Base-by-base conservation (phyloP, 2,329 filamentous ascomycete genomes). In the Ceratocystis diversiconidia region DNA sequence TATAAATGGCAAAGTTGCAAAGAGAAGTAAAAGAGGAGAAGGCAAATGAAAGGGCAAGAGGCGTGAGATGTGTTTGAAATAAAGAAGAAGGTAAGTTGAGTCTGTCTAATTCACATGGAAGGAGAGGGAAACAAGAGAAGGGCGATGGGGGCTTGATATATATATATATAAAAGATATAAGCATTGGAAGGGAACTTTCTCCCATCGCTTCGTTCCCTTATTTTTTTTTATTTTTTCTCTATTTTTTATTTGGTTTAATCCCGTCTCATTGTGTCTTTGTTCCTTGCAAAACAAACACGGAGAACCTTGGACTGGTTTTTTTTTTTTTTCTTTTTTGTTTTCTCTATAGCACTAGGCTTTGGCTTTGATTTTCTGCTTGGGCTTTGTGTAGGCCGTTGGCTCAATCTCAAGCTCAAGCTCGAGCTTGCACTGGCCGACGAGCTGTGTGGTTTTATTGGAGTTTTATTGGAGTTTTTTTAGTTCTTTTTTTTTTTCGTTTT, bases 131-230 rank as follows among this genome's bases (percentile, higher is more conserved):
- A 36, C 25, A n/a, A 46, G 28, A 19, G 25, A 22, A 57, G 30
- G 17, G 63, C 10, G 30, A 48, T 41, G 50, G 41, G 52, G 44
- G 50, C n/a, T 19, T 5, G 63, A 43, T 50, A 59, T 55, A 57
- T 64, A 64, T 64, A 64, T 64, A 50, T 52, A 52, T 19, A 52
- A 12, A 50, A 52, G 48, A 52, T 52, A 64, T 59, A 50, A 28
- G 28, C 30, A 59, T 44, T 28, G 15, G 28, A 28, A 57, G 52
- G 52, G 52, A 57, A 41, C 36, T 41, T 41, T 15, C 36, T 8
- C 50, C 52, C 22, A 32, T 57, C 28, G 17, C 25, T 28, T 30
- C 10, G 52, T 57, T 57, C 52, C 52, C 52, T 57, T 57, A 7
- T 55, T 28, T 55, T 57, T 32, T 32, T 15, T n/a, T 30, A 12